Base-by-base conservation (phyloP, 345 rosid genomes). In the Microcos paniculata region DNA sequence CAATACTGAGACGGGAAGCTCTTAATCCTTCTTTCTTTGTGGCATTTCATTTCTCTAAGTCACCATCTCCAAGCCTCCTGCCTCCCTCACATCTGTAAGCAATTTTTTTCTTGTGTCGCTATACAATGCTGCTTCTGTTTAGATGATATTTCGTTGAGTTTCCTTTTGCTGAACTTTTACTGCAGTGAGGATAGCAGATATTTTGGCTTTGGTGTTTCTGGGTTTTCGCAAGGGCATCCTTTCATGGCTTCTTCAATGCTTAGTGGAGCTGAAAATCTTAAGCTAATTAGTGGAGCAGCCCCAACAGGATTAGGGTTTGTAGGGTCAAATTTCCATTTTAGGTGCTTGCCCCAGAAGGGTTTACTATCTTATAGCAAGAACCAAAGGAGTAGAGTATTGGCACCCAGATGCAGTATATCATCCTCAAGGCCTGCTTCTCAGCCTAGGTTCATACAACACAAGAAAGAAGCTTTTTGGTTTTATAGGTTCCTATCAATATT, bases 401-500 rank as follows among this genome's bases (percentile, higher is more conserved):
- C 79, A 42, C 70, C 86, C 9, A 92, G 80, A 55, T 91, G 97
- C 83, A 89, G 89, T 77, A 53, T 89, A 18, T 91, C 99, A 52
- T 78, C 94, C 16, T 81, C 99, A 7, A 81, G 97, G 76, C 95
- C 99, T 31, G 85, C 97, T 66, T 88, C 97, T 14, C 98, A 93
- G 83, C 99, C 98, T 11, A 82, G 99, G 86, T 93, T 96, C 83
- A 92, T 96, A 45, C 98, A 96, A 76, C 98, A 96, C 93, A 93
- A 96, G 81, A 91, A 90, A 75, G 99, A 96, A 84, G 99, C 99
- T 13, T 92, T 92, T 88, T 90, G 95, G 98, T 96, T 96, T 85
- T 96, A 96, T 79, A 87, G 99, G 79, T 96, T 93, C 81, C 81
- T 96, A 12, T 96, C 98, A 42, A 91, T 96, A 56, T 97, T 89